Conservation (phyloP, 2,329 filamentous ascomycete genomes). For the Dactylellina sp. region DNA sequence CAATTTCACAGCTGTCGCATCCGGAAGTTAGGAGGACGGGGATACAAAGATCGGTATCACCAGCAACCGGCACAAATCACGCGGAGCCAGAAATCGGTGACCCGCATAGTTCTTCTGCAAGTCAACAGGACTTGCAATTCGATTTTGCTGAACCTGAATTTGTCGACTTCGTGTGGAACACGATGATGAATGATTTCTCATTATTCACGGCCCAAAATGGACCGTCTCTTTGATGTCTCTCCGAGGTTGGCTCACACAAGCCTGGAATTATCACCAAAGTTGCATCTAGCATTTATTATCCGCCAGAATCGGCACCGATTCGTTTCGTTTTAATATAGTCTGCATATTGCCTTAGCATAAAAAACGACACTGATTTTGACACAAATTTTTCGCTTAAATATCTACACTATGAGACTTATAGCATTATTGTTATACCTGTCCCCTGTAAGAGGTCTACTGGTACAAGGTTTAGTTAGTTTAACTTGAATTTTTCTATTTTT, state of each 20-base stretch:
- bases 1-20: constrained; percentile 18
- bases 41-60: constrained; percentile 8
- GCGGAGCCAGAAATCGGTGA: constrained; percentile 16
- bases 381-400: too few relatives aligned
- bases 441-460: too few relatives aligned
- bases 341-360: too few relatives aligned
- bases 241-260: constrained; percentile 13
- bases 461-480: too few relatives aligned
- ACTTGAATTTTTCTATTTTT: too few relatives aligned
- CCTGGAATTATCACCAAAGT: constrained; percentile 4
- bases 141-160: constrained; percentile 14
- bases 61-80: constrained; percentile 21
- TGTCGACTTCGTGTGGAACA: constrained; percentile 22
- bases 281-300: too few relatives aligned
- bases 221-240: constrained; percentile 15
- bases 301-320: too few relatives aligned
- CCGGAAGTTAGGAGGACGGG: constrained; percentile 5
- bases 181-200: constrained; percentile 27
- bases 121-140: constrained; percentile 23
- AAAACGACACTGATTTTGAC: too few relatives aligned
- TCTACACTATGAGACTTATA: too few relatives aligned
- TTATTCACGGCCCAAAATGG: constrained; percentile 19
- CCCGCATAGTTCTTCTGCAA: constrained; percentile 16
- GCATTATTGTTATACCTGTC: too few relatives aligned
- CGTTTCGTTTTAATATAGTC: too few relatives aligned